A percentile compares a stretch with the other conserved stretches of the same genome.
These are phyloP conservation scores for Phytophthora agathidicida DNA, from an alignment of 352 stramenopile species.

Conservation along the genomic window DNA sequence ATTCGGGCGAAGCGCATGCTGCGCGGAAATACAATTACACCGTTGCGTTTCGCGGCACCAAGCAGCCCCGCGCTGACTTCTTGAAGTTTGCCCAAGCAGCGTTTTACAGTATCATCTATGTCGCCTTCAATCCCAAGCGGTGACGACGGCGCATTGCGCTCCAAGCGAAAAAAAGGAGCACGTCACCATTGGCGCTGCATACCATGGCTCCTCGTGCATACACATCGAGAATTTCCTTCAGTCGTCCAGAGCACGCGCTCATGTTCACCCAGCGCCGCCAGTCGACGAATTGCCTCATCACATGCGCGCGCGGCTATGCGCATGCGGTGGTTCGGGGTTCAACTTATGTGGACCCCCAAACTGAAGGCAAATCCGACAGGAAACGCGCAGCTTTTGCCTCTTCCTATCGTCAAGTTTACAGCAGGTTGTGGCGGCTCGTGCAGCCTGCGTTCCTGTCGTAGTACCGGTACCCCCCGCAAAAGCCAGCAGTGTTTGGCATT, in stretches of 20 bases:
- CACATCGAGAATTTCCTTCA: too few relatives aligned
- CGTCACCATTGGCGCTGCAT: background rate
- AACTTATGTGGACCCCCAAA: constrained; percentile 36
- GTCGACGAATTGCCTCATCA: constrained; percentile 29
- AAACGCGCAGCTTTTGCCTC: too few relatives aligned
- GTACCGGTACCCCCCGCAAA: too few relatives aligned
- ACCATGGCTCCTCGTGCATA: too few relatives aligned
- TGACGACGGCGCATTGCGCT: constrained; percentile 21
- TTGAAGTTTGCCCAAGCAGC: constrained; percentile 24
- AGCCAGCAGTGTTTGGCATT: too few relatives aligned
- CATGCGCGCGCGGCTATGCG: constrained; percentile 7
- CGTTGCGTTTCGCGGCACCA: constrained; percentile 23
- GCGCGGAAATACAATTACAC: constrained; percentile 9
- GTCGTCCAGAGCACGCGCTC: too few relatives aligned
- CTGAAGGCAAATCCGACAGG: constrained; percentile 23
- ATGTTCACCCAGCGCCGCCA: background rate
- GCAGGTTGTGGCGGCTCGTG: too few relatives aligned
- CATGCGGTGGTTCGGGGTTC: constrained; percentile 11
- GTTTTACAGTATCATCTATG: constrained; percentile 27
- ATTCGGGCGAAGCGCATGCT: constrained; percentile 5
- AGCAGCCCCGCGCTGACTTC: constrained; percentile 1
- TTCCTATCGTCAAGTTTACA: constrained; percentile 12
- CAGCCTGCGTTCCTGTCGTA: background rate
- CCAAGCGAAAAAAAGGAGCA: constrained; percentile 34
- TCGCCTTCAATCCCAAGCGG: constrained; percentile 14